These are phyloP conservation scores for Cucumis melo DNA, from an alignment of 306 rosid species.

Conservation along the genomic window DNA sequence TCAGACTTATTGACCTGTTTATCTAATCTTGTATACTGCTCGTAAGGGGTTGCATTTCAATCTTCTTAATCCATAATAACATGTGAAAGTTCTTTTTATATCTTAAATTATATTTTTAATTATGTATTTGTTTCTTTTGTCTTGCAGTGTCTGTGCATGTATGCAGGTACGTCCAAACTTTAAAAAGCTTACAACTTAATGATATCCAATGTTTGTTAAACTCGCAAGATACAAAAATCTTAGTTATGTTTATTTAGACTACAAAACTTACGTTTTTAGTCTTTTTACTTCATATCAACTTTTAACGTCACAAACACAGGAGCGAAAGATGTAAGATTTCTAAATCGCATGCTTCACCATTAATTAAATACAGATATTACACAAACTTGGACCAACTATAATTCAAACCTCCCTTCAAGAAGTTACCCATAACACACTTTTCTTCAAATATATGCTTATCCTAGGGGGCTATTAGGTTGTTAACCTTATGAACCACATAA, in stretches of 20 bases:
- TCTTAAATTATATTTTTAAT: background rate
- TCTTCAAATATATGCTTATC: background rate
- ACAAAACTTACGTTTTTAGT: background rate
- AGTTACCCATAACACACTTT: background rate
- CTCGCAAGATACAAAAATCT: background rate
- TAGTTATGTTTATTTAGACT: background rate
- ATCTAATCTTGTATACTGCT: constrained; percentile 50
- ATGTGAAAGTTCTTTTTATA: background rate
- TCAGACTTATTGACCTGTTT: constrained; percentile 34
- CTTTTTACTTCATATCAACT: background rate
- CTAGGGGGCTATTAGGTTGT: background rate
- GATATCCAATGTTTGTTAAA: background rate
- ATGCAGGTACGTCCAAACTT: constrained; percentile 42
- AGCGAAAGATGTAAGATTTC: background rate
- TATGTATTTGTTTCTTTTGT: background rate
- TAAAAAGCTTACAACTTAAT: background rate
- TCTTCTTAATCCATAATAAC: background rate
- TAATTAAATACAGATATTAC: background rate
- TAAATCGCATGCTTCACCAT: background rate
- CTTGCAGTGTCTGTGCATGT: constrained; percentile 67
- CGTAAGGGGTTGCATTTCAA: constrained; percentile 33
- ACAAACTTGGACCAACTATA: background rate
- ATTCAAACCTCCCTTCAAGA: background rate
- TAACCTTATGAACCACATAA: background rate
- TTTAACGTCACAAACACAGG: background rate